A percentile compares a stretch with the other conserved stretches of the same genome.
Conservation (phyloP, 106 monocot genomes). For the Narthecium ossifragum region DNA sequence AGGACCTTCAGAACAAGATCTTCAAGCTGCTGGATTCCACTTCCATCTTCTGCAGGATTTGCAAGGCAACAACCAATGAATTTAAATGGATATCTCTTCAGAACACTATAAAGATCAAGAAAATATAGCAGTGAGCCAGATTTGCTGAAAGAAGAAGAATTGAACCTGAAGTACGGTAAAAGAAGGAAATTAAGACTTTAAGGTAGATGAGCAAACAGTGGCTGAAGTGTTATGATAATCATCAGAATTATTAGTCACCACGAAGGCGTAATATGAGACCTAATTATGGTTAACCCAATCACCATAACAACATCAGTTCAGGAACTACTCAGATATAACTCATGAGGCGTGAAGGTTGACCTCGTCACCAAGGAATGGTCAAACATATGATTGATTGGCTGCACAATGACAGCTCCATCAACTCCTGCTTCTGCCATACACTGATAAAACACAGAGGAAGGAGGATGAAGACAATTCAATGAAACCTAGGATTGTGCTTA, state of each 20-base stretch:
- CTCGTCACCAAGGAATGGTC: constrained; percentile 85
- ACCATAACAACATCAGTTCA: too few relatives aligned
- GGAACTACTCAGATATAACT: too few relatives aligned
- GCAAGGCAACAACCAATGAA: constrained; percentile 86
- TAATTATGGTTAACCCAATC: too few relatives aligned
- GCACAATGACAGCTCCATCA: constrained; percentile 85
- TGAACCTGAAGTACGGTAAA: too few relatives aligned
- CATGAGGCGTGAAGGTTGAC: constrained; percentile 15
- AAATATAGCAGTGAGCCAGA: too few relatives aligned
- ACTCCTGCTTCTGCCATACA: constrained; percentile 78
- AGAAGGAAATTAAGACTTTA: too few relatives aligned
- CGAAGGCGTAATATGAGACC: too few relatives aligned
- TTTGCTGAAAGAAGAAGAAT: constrained; percentile 3
- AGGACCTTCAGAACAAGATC: constrained; percentile 58
- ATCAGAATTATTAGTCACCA: too few relatives aligned
- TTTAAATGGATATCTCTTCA: constrained; percentile 70
- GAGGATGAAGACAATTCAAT: too few relatives aligned
- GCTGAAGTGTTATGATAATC: too few relatives aligned
- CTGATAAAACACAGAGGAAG: constrained; percentile 25
- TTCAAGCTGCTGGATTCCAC: constrained; percentile 60
- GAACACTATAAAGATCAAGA: constrained; percentile 34
- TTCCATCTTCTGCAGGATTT: constrained; percentile 81
- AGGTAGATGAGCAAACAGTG: too few relatives aligned
- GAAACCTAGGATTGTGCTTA: too few relatives aligned
- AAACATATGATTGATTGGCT: constrained; percentile 88